Conservation (phyloP, 345 rosid species). For the Citrus hindsii region DNA sequence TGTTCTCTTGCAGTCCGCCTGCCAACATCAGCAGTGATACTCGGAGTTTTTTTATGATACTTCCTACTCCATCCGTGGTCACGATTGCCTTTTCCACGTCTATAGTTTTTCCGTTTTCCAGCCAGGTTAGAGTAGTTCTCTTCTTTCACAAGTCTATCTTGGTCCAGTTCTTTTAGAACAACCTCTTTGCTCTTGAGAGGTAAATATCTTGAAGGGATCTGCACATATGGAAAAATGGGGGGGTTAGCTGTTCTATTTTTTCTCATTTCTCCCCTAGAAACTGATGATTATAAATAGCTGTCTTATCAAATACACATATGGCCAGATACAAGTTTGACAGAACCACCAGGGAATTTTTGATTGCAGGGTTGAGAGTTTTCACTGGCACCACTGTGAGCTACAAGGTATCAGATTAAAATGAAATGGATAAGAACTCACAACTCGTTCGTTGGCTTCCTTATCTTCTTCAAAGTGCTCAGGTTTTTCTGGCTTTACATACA, state of each 20-base stretch:
- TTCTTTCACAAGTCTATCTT: slow-evolving; percentile 26
- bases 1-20: slow-evolving; percentile 36
- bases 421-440: slow-evolving; percentile 45
- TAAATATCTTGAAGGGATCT: slow-evolving; percentile 53
- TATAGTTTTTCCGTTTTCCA: slow-evolving; percentile 39
- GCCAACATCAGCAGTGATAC: slow-evolving; percentile 29
- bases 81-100: slow-evolving; percentile 54
- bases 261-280: too few species aligned
- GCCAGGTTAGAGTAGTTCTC: slow-evolving; percentile 34
- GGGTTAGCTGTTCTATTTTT: neutral
- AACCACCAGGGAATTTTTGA: neutral
- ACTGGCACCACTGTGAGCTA: neutral
- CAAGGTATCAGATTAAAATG: neutral
- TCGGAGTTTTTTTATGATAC: slow-evolving; percentile 46
- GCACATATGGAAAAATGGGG: slow-evolving; percentile 19
- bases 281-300: neutral
- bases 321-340: neutral
- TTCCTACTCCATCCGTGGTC: slow-evolving; percentile 55
- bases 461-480: slow-evolving; percentile 46
- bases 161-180: slow-evolving; percentile 39
- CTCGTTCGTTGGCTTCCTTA: slow-evolving; percentile 36
- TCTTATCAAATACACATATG: neutral
- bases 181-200: slow-evolving; percentile 48
- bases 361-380: neutral
- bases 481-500: slow-evolving; percentile 55